Evolutionary conservation across 148 eudicot species (phyloP).

Genomic region (Vaccinium macrocarpon): DNA sequence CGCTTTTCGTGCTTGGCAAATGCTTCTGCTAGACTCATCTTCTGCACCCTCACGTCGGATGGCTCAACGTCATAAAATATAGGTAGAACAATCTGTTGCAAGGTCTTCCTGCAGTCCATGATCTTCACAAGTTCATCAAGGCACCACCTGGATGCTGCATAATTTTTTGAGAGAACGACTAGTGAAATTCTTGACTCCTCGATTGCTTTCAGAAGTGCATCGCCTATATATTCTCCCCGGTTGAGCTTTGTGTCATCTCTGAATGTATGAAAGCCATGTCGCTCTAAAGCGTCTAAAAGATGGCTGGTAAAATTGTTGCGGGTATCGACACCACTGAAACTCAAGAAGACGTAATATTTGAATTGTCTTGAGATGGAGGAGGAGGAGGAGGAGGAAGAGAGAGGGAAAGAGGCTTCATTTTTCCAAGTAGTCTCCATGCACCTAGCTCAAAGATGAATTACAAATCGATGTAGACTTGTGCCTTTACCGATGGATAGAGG

Average conservation of each 20-base stretch:
- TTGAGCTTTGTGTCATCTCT: background rate
- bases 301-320: background rate
- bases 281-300: background rate
- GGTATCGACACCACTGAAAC: background rate
- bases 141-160: too few species aligned
- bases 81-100: too few species aligned
- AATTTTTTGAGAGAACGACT: too few species aligned
- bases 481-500: background rate
- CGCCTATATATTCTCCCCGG: background rate
- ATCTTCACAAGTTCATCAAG: too few species aligned
- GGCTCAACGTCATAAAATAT: too few species aligned
- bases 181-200: too few species aligned
- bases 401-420: background rate
- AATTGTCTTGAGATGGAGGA: background rate
- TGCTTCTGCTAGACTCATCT: too few species aligned
- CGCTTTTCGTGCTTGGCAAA: too few species aligned
- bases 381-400: background rate
- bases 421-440: background rate
- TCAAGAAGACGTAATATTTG: slow-evolving; percentile 3
- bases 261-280: background rate
- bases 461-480: background rate
- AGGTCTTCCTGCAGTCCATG: too few species aligned
- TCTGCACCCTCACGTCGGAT: too few species aligned
- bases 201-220: too few species aligned
- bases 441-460: background rate